A percentile compares a stretch with the other conserved stretches of the same genome.
phyloP scores from a whole-genome alignment of 2,329 filamentous ascomycete genomes.

The Paraphaeosphaeria minitans region DNA sequence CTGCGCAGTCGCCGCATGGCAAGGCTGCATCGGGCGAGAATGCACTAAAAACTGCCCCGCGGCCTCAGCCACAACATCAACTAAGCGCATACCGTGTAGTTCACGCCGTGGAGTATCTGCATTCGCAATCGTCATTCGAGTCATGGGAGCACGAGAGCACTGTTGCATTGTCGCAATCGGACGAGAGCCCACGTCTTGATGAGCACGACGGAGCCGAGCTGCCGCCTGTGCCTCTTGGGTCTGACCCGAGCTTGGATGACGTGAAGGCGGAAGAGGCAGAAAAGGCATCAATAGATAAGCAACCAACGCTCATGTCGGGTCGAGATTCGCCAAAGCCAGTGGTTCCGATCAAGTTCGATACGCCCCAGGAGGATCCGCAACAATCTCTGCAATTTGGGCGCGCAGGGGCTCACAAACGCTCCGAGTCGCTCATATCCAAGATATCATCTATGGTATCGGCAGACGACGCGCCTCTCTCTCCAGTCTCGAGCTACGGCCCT shows the following conservation, averaged over 20 bases:
- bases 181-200: slow-evolving; percentile 29
- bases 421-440: slow-evolving; percentile 43
- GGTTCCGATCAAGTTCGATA: slow-evolving; percentile 13
- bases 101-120: slow-evolving; percentile 39
- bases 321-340: slow-evolving; percentile 1
- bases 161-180: slow-evolving; percentile 30
- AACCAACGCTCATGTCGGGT: slow-evolving; percentile 21
- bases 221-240: slow-evolving; percentile 35
- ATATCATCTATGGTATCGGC: slow-evolving; percentile 45
- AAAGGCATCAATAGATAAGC: slow-evolving; percentile 14
- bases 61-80: slow-evolving; percentile 24
- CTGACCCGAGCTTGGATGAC: slow-evolving; percentile 23
- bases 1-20: background rate
- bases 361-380: slow-evolving; percentile 16
- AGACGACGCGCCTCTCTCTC: slow-evolving; percentile 34
- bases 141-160: slow-evolving; percentile 40
- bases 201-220: slow-evolving; percentile 33
- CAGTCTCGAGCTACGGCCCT: slow-evolving; percentile 32
- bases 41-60: slow-evolving; percentile 17
- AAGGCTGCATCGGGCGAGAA: slow-evolving; percentile 1
- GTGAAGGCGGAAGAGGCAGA: slow-evolving; percentile 23
- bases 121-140: slow-evolving; percentile 36
- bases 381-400: slow-evolving; percentile 22
- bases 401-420: slow-evolving; percentile 30
- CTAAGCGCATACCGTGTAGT: slow-evolving; percentile 35